Evolutionary conservation across 352 stramenopile species (phyloP).

Genomic region (Pythium sp.): DNA sequence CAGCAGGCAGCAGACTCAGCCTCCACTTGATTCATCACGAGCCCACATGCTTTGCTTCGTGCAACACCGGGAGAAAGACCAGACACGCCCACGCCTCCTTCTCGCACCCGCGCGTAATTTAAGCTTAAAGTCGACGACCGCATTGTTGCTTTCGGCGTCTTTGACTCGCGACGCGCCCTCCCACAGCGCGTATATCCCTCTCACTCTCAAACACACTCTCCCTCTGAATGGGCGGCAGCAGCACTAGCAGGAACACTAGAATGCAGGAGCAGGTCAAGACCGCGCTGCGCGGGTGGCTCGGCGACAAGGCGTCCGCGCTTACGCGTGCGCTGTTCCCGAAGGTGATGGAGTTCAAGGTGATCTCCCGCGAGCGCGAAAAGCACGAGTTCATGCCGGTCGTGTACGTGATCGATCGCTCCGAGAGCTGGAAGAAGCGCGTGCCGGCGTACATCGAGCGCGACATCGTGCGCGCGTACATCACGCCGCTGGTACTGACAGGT

Average conservation of each 20-base stretch:
- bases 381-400: slow-evolving; percentile 79
- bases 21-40: not conserved
- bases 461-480: slow-evolving; percentile 60
- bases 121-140: too few relatives aligned
- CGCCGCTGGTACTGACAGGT: slow-evolving; percentile 31
- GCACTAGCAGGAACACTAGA: not conserved
- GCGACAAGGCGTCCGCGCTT: slow-evolving; percentile 11
- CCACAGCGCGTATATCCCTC: not conserved
- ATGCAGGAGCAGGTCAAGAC: not conserved
- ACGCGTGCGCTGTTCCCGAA: slow-evolving; percentile 51
- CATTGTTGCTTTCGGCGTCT: too few relatives aligned
- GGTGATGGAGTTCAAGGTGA: slow-evolving; percentile 81
- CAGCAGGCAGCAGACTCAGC: not conserved
- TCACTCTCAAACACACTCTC: not conserved
- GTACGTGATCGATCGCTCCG: slow-evolving; percentile 64
- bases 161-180: too few relatives aligned
- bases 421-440: slow-evolving; percentile 47
- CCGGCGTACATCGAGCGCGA: slow-evolving; percentile 44
- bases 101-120: not conserved
- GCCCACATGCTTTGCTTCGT: not conserved
- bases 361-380: slow-evolving; percentile 65
- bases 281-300: slow-evolving; percentile 4
- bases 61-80: not conserved
- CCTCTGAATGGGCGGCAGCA: not conserved
- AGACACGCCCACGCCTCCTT: not conserved